Percentiles rank a stretch among this genome's conserved stretches.
phyloP scores from a whole-genome alignment of 208 protist genomes.

The Naegleria fowleri region DNA sequence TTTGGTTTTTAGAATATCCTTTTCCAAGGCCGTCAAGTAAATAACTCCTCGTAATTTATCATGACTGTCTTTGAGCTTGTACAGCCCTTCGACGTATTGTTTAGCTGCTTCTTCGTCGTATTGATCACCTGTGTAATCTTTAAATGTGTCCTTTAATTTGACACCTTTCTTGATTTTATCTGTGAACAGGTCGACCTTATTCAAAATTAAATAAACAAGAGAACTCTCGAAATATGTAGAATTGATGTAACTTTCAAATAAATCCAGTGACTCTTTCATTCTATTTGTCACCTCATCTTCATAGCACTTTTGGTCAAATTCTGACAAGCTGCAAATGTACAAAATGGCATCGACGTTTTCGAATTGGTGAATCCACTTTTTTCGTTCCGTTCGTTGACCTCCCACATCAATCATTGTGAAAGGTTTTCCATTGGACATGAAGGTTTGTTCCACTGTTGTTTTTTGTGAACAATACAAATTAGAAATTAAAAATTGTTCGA shows the following conservation, averaged over 20 bases:
- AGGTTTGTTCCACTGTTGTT: neutral
- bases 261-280: slow-evolving; percentile 62
- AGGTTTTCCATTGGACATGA: neutral
- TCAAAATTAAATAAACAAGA: slow-evolving; percentile 68
- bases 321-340: slow-evolving; percentile 54
- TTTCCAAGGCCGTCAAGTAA: neutral
- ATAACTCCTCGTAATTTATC: neutral
- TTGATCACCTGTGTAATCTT: neutral
- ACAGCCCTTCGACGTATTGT: neutral
- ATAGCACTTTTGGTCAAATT: slow-evolving; percentile 60
- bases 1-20: neutral
- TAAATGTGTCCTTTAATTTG: neutral
- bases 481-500: too few relatives aligned
- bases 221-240: slow-evolving; percentile 55
- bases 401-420: neutral
- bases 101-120: neutral
- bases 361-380: neutral
- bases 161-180: slow-evolving; percentile 53
- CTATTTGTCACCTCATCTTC: slow-evolving; percentile 65
- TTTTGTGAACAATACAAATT: too few relatives aligned
- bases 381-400: slow-evolving; percentile 13
- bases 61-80: neutral
- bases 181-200: slow-evolving; percentile 71
- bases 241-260: slow-evolving; percentile 73
- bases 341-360: neutral